phyloP scores from a whole-genome alignment of 1,139 yeast genomes.

The Saccharomycopsis phalli region DNA sequence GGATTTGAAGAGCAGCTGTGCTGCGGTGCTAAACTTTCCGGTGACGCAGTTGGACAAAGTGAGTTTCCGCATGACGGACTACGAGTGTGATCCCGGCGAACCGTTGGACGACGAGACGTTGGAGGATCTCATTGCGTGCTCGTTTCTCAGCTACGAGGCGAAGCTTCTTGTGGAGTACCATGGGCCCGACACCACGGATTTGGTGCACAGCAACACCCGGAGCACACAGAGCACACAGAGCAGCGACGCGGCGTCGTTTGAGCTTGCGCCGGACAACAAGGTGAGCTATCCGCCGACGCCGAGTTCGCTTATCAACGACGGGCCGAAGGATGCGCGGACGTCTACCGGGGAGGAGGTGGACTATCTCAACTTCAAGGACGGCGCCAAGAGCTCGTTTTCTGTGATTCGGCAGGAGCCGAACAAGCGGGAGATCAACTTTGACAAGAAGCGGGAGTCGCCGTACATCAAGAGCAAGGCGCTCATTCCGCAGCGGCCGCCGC shows the following conservation, averaged over 20 bases:
- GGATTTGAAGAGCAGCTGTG: slow-evolving; percentile 33
- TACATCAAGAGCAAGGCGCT: slow-evolving; percentile 35
- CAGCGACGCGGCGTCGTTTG: slow-evolving; percentile 19
- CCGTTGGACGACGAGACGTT: slow-evolving; percentile 46
- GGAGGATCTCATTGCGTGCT: slow-evolving; percentile 31
- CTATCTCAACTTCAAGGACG: slow-evolving; percentile 52
- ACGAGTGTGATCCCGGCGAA: slow-evolving; percentile 55
- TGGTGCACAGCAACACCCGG: slow-evolving; percentile 12
- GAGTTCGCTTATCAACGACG: slow-evolving; percentile 17
- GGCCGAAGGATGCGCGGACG: slow-evolving; percentile 1
- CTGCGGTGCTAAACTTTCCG: slow-evolving; percentile 34
- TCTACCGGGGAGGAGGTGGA: slow-evolving; percentile 34
- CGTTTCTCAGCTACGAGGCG: slow-evolving; percentile 30
- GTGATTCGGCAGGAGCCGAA: slow-evolving; percentile 52
- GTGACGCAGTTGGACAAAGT: slow-evolving; percentile 30
- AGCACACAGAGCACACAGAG: slow-evolving; percentile 20
- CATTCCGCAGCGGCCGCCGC: slow-evolving; percentile 70
- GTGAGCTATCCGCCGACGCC: slow-evolving; percentile 20
- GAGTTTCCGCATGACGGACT: slow-evolving; percentile 63
- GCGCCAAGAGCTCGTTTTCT: slow-evolving; percentile 39
- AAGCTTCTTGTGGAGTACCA: slow-evolving; percentile 33
- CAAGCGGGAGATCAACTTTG: slow-evolving; percentile 68
- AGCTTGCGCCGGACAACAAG: slow-evolving; percentile 19
- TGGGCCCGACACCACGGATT: slow-evolving; percentile 5
- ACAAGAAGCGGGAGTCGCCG: slow-evolving; percentile 71